Base-by-base conservation (phyloP, 129 eudicot species). In the Flaveria bidentis region DNA sequence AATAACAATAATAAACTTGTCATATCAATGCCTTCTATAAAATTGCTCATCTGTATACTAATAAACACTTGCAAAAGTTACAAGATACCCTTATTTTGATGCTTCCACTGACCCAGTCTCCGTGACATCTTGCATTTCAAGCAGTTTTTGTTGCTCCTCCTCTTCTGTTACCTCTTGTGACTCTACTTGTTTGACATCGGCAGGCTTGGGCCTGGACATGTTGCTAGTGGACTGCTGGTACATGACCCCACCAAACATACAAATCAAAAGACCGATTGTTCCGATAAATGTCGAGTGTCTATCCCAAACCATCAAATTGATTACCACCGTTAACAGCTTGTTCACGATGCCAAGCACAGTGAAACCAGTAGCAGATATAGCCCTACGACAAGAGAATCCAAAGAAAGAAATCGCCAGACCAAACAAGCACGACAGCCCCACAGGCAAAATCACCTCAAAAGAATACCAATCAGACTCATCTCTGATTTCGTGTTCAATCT, bases 291-390 rank as follows among this genome's bases (percentile, higher is more conserved):
- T 82, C 4, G 99, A 89, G 82, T 91, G 97, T 73, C 89, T 95
- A 69, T 95, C 99, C 99, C 99, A 95, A 69, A 95, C 81, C 70
- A 91, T 70, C 61, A 95, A 86, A 87, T 95, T 95, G 62, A 95
- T 95, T 23, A 95, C 97, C n/a, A 95, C 99, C 0, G 99, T 95
- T 78, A 95, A 79, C 18, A 95, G 85, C 80, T 95, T 95, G 75
- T 95, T 94, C 63, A 94, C 99, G 58, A 94, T 91, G 10, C 99
- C 99, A 66, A 94, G 96, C 42, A 94, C 99, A 4, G 99, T 95
- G 84, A 95, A 95, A 46, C 99, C 99, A 20, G 99, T 95, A 11
- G 99, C 99, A 44, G 99, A 95, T 67, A 95, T 95, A 30, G 99
- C 92, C 77, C 86, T 95, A 18, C 99, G 93, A 62, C 99, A 95